phyloP scores from a whole-genome alignment of 805 yeast genomes.

The Pichia cabralensis region DNA sequence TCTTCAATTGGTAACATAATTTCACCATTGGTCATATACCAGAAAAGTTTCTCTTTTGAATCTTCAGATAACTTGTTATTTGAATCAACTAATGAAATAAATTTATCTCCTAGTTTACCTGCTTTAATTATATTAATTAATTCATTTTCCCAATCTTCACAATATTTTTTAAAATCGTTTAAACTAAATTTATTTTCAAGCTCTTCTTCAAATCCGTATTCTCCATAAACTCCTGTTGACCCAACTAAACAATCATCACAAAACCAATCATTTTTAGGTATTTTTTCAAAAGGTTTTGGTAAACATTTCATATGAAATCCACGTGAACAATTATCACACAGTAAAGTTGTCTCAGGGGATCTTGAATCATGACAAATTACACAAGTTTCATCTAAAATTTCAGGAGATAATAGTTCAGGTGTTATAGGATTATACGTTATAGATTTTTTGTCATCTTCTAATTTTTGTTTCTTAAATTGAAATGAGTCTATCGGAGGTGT shows the following conservation, averaged over 20 bases:
- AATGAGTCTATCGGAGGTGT: too few species aligned
- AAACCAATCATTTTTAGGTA: conserved; percentile 63
- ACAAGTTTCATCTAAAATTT: conserved; percentile 15
- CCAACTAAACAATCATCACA: conserved; percentile 82
- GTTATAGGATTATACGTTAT: neutral
- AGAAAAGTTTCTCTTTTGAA: conserved; percentile 52
- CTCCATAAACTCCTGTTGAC: conserved; percentile 41
- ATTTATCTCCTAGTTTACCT: conserved; percentile 7
- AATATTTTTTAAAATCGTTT: conserved; percentile 47
- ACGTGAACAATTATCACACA: conserved; percentile 69
- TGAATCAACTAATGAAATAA: conserved; percentile 8
- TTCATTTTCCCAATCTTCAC: conserved; percentile 36
- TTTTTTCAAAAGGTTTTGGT: conserved; percentile 29
- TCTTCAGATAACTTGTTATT: conserved; percentile 28
- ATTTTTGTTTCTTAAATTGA: neutral
- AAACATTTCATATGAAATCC: conserved; percentile 62
- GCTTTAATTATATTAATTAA: neutral
- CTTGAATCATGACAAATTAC: conserved; percentile 36
- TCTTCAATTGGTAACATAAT: conserved; percentile 7
- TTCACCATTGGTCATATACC: conserved; percentile 33
- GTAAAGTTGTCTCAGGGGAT: conserved; percentile 36
- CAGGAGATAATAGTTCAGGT: conserved; percentile 3
- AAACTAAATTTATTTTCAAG: conserved; percentile 36
- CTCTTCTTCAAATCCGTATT: conserved; percentile 75
- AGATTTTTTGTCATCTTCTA: neutral